These are phyloP conservation scores for Clonostachys byssicola DNA, from an alignment of 2,329 filamentous ascomycete species.

Conservation along the genomic window DNA sequence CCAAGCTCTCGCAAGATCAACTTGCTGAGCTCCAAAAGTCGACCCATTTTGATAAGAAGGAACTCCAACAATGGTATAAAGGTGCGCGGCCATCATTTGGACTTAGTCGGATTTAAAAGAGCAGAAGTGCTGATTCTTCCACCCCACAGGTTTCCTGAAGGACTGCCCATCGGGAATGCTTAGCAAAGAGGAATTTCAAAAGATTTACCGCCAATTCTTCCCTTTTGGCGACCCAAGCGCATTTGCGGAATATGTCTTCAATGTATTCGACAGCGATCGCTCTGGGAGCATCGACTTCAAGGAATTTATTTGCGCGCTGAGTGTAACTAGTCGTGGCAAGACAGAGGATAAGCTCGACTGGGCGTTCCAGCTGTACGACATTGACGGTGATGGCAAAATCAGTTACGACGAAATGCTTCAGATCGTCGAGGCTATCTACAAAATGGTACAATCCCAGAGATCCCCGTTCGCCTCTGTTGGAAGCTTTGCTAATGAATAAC, in stretches of 20 bases:
- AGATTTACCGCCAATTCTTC: constrained; percentile 99
- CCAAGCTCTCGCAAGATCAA: constrained; percentile 95
- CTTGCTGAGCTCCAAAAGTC: constrained; percentile 92
- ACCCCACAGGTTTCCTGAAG: constrained; percentile 79
- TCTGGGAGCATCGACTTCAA: constrained; percentile 99
- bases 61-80: constrained; percentile 99
- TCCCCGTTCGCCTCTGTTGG: background rate
- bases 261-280: constrained; percentile 97
- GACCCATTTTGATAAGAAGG: constrained; percentile 99
- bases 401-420: constrained; percentile 98
- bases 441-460: constrained; percentile 67
- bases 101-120: background rate
- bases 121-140: background rate
- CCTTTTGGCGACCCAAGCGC: constrained; percentile 96
- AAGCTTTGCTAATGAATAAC: background rate
- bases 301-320: constrained; percentile 97
- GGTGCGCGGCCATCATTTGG: constrained; percentile 49
- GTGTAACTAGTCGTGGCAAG: constrained; percentile 93
- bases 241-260: constrained; percentile 98
- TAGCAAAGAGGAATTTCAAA: constrained; percentile 98
- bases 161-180: constrained; percentile 96
- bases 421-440: constrained; percentile 99
- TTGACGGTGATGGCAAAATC: constrained; percentile 98
- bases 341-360: constrained; percentile 99
- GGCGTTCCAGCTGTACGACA: constrained; percentile 99